Evolutionary conservation across 2,329 filamentous ascomycete genomes (phyloP), one percentile per base, ranked within the genome.

Genomic region (Aureobasidium sp.): DNA sequence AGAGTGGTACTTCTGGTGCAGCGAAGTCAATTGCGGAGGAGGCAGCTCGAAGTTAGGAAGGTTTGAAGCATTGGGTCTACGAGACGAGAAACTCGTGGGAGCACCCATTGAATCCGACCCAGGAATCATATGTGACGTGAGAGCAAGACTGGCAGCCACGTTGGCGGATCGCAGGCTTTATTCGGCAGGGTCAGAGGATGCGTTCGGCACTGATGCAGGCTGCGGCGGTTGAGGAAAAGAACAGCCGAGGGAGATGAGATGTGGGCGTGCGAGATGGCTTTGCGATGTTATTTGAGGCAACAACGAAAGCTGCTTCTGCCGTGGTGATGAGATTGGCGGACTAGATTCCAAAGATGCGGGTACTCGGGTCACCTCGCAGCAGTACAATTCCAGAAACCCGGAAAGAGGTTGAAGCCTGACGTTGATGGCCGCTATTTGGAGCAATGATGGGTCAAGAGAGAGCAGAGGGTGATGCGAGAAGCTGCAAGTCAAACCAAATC

Each of bases 1-100:
- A 52, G 74, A 75, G 63, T 78, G 74, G 69, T 81, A 83, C 72
- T 84, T 84, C 68, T 82, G 73, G 27, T 75, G 69, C 53, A 75
- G 75, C 73, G 73, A 75, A 69, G 73, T 75, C 70, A 82, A 77
- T 56, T 83, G 81, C 67, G 85, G 85, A 60, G 87, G 84, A 66
- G 85, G 84, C 56, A 90, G 82, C 70, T 88, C 85, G 71, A 90
- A 89, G 67, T 77, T 82, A 63, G 87, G 87, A 65, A 92, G 81
- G 68, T 83, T 82, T 63, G 83, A 84, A 65, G 87, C 85, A 70
- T 87, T 87, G 71, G 86, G 84, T 74, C 88, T 84, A 70, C 88
- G 84, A 73, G 86, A 82, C 68, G 86, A 84, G 72, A 92, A 86
- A 77, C 87, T 88, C 71, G 82, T 80, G 69, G 83, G 80, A 69